These are phyloP conservation scores for Nakazawaea siamensis DNA, from an alignment of 805 yeast genomes.

Conservation along the genomic window DNA sequence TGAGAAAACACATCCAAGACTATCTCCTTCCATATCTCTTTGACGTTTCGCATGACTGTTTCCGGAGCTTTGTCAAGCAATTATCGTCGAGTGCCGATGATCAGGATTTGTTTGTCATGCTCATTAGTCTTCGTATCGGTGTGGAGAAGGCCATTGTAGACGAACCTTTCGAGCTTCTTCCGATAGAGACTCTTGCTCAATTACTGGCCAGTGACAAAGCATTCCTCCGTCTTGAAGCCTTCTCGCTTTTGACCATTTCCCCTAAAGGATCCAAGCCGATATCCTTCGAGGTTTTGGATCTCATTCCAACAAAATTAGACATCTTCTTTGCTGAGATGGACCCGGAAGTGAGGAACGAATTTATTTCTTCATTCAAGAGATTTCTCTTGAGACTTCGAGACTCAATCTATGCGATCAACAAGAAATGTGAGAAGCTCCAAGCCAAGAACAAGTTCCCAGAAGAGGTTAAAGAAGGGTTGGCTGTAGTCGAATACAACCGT, in stretches of 20 bases:
- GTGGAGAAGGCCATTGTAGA: conserved; percentile 46
- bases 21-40: conserved; percentile 61
- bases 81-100: conserved; percentile 20
- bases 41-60: conserved; percentile 37
- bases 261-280: conserved; percentile 56
- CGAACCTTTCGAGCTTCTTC: conserved; percentile 38
- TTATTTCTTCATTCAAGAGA: conserved; percentile 51
- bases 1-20: conserved; percentile 40
- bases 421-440: conserved; percentile 38
- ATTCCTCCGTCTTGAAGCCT: conserved; percentile 40
- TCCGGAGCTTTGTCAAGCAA: conserved; percentile 26
- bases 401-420: conserved; percentile 48
- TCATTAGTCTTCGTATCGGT: conserved; percentile 55
- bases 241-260: conserved; percentile 54
- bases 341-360: conserved; percentile 60
- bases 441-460: conserved; percentile 28
- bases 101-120: conserved; percentile 28
- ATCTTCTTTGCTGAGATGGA: conserved; percentile 55
- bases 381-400: conserved; percentile 62
- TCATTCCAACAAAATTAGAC: conserved; percentile 36
- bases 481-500: conserved; percentile 24
- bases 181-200: conserved; percentile 25
- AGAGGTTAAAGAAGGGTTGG: conserved; percentile 25
- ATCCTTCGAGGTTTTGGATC: conserved; percentile 31
- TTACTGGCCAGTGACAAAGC: conserved; percentile 40